phyloP scores from a whole-genome alignment of 768 basidiomycete genomes.

The Leccinum boreale region DNA sequence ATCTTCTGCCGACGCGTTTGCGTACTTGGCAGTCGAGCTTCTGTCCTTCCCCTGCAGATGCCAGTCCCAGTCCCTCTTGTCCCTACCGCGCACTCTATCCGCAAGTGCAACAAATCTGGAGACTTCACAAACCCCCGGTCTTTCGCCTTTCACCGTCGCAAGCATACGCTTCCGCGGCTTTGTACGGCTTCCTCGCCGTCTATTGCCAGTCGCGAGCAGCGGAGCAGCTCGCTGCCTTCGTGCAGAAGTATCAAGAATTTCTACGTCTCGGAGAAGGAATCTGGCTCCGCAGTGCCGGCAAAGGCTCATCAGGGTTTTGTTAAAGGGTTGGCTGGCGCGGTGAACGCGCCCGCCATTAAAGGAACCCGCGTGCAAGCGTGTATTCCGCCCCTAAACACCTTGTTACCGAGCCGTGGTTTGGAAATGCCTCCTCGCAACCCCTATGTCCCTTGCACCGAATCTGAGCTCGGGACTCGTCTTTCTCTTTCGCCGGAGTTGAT shows the following conservation, averaged over 20 bases:
- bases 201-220: slow-evolving; percentile 66
- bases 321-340: slow-evolving; percentile 73
- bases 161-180: slow-evolving; percentile 56
- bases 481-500: slow-evolving; percentile 14
- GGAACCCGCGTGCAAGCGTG: slow-evolving; percentile 81
- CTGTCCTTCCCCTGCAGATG: slow-evolving; percentile 61
- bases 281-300: slow-evolving; percentile 2
- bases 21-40: slow-evolving; percentile 43
- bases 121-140: slow-evolving; percentile 34
- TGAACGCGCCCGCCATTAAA: slow-evolving; percentile 80
- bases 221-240: slow-evolving; percentile 67
- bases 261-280: slow-evolving; percentile 61
- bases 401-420: slow-evolving; percentile 7
- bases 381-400: slow-evolving; percentile 65
- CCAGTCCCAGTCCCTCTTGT: slow-evolving; percentile 78
- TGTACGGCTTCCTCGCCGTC: slow-evolving; percentile 62
- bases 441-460: slow-evolving; percentile 24
- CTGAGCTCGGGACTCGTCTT: not conserved
- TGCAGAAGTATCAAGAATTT: slow-evolving; percentile 70
- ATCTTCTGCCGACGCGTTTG: slow-evolving; percentile 39
- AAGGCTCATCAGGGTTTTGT: slow-evolving; percentile 56
- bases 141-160: slow-evolving; percentile 51
- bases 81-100: slow-evolving; percentile 59
- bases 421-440: slow-evolving; percentile 12
- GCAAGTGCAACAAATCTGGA: slow-evolving; percentile 54